Evolutionary conservation across 2,329 filamentous ascomycete genomes (phyloP).

Genomic region (Epichloe sylvatica): DNA sequence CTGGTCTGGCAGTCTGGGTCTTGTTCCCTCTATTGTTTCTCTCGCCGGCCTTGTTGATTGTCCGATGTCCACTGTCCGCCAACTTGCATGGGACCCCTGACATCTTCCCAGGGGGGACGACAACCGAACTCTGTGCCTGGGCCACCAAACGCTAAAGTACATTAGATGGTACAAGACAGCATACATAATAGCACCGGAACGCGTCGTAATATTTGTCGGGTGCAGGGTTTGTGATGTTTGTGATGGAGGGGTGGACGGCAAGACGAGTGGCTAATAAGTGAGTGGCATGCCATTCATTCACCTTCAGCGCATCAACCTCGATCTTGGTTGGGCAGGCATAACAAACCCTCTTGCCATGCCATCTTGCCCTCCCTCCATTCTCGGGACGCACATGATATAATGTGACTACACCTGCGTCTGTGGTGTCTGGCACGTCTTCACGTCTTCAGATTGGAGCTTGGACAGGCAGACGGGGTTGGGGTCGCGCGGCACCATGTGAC

Average conservation of each 20-base stretch:
- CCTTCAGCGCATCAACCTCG: too few species aligned
- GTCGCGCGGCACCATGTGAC: neutral
- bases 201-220: neutral
- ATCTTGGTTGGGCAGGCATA: too few species aligned
- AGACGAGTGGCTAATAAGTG: too few species aligned
- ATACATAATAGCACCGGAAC: too few species aligned
- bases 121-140: neutral
- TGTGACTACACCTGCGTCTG: neutral
- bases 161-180: neutral
- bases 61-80: neutral
- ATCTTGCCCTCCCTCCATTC: neutral
- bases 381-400: neutral
- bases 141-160: neutral
- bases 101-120: neutral
- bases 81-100: neutral
- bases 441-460: neutral
- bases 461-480: too few species aligned
- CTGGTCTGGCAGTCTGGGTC: too few species aligned
- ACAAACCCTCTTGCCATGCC: too few species aligned
- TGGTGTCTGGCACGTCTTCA: neutral
- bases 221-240: neutral
- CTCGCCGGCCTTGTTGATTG: too few species aligned
- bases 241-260: neutral
- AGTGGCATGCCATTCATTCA: too few species aligned
- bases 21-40: neutral